phyloP scores from a whole-genome alignment of 2,329 filamentous ascomycete species.

The Emmonsiellopsis sp. region DNA sequence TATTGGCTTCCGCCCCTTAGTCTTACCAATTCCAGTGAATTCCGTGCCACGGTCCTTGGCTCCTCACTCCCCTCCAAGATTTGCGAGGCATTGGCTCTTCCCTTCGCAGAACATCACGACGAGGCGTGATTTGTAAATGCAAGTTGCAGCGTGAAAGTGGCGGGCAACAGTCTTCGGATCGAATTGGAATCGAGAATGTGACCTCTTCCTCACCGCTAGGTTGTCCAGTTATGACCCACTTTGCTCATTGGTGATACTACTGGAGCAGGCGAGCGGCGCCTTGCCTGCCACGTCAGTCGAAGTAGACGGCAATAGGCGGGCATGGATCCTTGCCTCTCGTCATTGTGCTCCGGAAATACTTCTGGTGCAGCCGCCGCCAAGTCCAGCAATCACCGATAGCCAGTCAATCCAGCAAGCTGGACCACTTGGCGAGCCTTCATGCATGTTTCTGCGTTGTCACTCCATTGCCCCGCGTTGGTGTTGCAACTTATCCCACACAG shows the following conservation, averaged over 20 bases:
- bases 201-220: not conserved
- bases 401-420: not conserved
- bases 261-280: not conserved
- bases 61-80: not conserved
- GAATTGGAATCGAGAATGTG: not conserved
- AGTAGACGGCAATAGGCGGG: not conserved
- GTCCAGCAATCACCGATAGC: not conserved
- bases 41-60: not conserved
- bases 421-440: not conserved
- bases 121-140: slow-evolving; percentile 4
- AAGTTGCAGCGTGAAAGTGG: not conserved
- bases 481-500: slow-evolving; percentile 1
- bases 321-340: not conserved
- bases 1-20: too few relatives aligned
- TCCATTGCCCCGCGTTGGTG: not conserved
- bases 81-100: not conserved
- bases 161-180: not conserved
- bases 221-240: not conserved
- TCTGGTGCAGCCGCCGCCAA: slow-evolving; percentile 1
- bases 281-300: slow-evolving; percentile 3
- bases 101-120: not conserved
- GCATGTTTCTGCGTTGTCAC: not conserved
- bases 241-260: not conserved
- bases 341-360: not conserved
- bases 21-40: too few relatives aligned